Evolutionary conservation across 805 yeast species (phyloP).

Genomic region (Hanseniaspora nectarophila): DNA sequence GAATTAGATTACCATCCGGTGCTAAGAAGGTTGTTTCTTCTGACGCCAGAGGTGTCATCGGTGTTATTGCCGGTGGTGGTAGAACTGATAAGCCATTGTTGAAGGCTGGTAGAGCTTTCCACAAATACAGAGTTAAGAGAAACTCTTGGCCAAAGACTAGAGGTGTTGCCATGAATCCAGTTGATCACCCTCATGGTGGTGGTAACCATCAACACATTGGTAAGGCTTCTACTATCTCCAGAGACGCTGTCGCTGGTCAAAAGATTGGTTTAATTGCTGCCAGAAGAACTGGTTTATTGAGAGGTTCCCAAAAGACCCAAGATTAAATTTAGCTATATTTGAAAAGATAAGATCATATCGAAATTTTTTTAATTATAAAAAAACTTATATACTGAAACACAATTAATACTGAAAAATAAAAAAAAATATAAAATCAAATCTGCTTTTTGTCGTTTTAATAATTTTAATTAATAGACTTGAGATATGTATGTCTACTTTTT

Average conservation of each 20-base stretch:
- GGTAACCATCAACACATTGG: constrained; percentile 99
- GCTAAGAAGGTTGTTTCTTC: constrained; percentile 94
- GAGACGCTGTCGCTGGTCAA: constrained; percentile 99
- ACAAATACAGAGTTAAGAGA: constrained; percentile 98
- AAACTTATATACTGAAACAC: constrained; percentile 14
- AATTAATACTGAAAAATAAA: constrained; percentile 15
- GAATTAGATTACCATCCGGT: constrained; percentile 98
- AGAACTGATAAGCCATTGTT: constrained; percentile 98
- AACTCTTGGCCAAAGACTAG: constrained; percentile 99
- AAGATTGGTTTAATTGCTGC: constrained; percentile 99
- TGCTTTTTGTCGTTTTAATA: no score
- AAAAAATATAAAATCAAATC: constrained; percentile 4
- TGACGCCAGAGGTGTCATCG: constrained; percentile 97
- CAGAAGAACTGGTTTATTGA: constrained; percentile 99
- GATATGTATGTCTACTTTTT: no score
- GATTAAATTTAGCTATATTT: constrained; percentile 37
- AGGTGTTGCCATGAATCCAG: constrained; percentile 99
- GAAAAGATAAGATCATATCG: constrained; percentile 21
- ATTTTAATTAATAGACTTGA: no score
- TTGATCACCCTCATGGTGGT: constrained; percentile 99
- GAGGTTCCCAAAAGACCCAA: constrained; percentile 96
- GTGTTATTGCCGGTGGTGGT: constrained; percentile 99
- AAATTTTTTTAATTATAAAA: constrained; percentile 20
- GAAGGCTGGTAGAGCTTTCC: constrained; percentile 99
- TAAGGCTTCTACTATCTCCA: constrained; percentile 97